Percentiles rank a stretch among this genome's conserved stretches.
phyloP scores from a whole-genome alignment of 768 basidiomycete genomes.

The Psilocybe subaeruginosa region DNA sequence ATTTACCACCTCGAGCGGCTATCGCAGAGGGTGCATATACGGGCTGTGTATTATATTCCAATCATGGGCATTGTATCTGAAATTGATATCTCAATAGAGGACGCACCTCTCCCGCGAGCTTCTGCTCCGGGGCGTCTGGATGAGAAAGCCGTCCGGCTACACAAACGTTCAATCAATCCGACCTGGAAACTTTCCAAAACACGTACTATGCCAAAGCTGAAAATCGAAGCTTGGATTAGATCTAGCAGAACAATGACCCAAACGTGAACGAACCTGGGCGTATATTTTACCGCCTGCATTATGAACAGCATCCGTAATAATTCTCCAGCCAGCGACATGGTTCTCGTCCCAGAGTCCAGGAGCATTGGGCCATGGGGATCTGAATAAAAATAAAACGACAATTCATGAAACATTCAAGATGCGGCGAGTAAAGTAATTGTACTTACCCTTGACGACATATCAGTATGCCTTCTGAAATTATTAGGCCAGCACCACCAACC shows the following conservation, averaged over 20 bases:
- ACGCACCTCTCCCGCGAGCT: slow-evolving; percentile 34
- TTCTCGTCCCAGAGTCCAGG: slow-evolving; percentile 50
- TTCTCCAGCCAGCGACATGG: slow-evolving; percentile 49
- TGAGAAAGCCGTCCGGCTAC: slow-evolving; percentile 38
- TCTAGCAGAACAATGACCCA: neutral
- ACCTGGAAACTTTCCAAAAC: neutral
- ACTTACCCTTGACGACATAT: slow-evolving; percentile 46
- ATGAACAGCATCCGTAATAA: slow-evolving; percentile 49
- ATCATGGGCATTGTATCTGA: neutral
- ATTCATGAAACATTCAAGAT: neutral
- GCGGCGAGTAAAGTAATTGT: neutral
- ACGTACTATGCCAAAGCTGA: neutral
- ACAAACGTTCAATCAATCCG: neutral
- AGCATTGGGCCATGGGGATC: slow-evolving; percentile 44
- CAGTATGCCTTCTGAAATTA: slow-evolving; percentile 42
- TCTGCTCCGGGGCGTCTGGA: slow-evolving; percentile 42
- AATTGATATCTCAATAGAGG: neutral
- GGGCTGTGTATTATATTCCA: slow-evolving; percentile 30
- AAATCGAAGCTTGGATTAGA: neutral
- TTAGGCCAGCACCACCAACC: slow-evolving; percentile 36
- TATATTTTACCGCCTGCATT: slow-evolving; percentile 45
- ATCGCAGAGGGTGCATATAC: slow-evolving; percentile 49
- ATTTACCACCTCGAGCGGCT: slow-evolving; percentile 41
- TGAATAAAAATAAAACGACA: slow-evolving; percentile 12
- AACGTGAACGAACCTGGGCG: slow-evolving; percentile 31